Evolutionary conservation across 2,329 filamentous ascomycete genomes (phyloP).

Genomic region (Aspergillus quadricinctus): DNA sequence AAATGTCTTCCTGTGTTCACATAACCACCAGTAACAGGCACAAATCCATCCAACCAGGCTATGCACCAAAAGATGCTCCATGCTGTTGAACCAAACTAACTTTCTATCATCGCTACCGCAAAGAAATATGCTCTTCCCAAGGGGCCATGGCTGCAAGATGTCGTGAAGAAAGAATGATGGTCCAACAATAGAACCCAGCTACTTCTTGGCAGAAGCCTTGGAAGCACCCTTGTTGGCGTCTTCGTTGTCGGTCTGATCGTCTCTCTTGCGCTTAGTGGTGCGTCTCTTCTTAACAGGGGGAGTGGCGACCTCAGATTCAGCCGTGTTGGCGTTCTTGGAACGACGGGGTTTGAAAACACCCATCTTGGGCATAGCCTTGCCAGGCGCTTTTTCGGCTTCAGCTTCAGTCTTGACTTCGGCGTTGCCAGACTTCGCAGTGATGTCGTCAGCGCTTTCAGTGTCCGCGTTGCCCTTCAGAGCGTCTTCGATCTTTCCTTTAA

Average conservation of each 20-base stretch:
- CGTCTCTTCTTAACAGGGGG: not conserved
- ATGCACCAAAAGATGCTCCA: not conserved
- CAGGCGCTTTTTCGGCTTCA: not conserved
- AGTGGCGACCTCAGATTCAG: not conserved
- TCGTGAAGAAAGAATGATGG: not conserved
- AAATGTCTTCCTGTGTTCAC: not conserved
- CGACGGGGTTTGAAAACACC: not conserved
- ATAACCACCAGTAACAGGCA: not conserved
- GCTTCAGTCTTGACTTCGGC: not conserved
- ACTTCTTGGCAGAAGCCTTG: not conserved
- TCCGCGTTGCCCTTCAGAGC: constrained; percentile 5
- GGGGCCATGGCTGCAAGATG: not conserved
- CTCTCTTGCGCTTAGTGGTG: not conserved
- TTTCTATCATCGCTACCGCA: not conserved
- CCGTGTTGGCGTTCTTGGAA: not conserved
- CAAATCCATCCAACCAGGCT: not conserved
- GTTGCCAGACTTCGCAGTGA: constrained; percentile 2
- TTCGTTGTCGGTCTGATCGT: not conserved
- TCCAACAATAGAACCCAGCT: not conserved
- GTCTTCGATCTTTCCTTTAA: constrained; percentile 5
- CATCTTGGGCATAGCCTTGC: not conserved
- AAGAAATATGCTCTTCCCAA: not conserved
- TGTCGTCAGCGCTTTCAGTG: constrained; percentile 6
- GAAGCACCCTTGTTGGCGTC: not conserved
- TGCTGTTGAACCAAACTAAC: not conserved